phyloP scores from a whole-genome alignment of 768 basidiomycete species.

The Sporobolomyces roseus region DNA sequence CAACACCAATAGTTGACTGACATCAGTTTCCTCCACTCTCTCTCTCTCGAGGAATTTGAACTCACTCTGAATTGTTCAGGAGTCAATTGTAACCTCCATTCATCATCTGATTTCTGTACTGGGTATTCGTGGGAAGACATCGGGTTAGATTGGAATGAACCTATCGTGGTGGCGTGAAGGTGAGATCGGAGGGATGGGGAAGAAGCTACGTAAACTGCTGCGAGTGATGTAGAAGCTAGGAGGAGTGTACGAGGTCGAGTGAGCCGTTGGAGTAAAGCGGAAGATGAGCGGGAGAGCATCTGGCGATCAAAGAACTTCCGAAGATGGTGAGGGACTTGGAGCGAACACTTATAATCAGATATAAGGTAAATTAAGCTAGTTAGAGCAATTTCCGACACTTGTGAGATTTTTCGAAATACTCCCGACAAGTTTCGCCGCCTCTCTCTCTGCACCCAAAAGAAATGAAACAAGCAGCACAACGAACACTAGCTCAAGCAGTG shows the following conservation, averaged over 20 bases:
- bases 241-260: constrained; percentile 9
- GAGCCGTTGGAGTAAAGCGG: neutral
- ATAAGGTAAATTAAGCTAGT: too few species aligned
- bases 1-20: neutral
- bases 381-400: too few species aligned
- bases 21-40: too few species aligned
- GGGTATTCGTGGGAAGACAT: constrained; percentile 18
- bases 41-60: neutral
- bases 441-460: neutral
- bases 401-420: neutral
- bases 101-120: constrained; percentile 20
- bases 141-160: neutral
- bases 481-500: constrained; percentile 1
- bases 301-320: too few species aligned
- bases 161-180: constrained; percentile 5
- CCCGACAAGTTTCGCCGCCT: neutral
- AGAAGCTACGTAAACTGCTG: neutral
- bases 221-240: constrained; percentile 17
- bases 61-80: constrained; percentile 42
- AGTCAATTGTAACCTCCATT: constrained; percentile 39
- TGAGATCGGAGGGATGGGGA: neutral
- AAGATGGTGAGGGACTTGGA: too few species aligned
- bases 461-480: constrained; percentile 33
- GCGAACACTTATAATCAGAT: too few species aligned
- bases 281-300: constrained; percentile 19